Base-by-base conservation (phyloP, 2,329 filamentous ascomycete genomes). In the Venturia oleaginea region DNA sequence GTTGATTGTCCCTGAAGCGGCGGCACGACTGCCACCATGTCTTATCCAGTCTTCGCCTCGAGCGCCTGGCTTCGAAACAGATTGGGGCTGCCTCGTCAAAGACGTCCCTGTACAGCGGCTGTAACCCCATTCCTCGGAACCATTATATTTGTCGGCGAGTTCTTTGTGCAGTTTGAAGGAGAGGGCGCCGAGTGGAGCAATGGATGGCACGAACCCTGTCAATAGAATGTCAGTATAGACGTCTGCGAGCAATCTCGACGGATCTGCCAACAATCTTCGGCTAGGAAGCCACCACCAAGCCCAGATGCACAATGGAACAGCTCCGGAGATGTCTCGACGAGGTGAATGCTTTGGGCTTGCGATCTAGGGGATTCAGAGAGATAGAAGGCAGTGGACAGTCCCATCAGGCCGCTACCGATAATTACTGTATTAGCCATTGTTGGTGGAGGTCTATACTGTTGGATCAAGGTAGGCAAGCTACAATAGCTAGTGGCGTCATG, bases 241-340 rank as follows among this genome's bases (percentile, higher is more conserved):
- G 51, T 34, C 24, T 34, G 4, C 19, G 22, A n/a, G 51, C 8
- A 32, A 3, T 32, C 24, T 57, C 27, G 19, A 57, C 10, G 30
- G 27, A n/a, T 57, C 7, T 19, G 27, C 51, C 27, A 71, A 78
- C 89, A 92, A 72, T 92, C 87, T 42, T 79, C 80, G 0, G 89
- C 89, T 10, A 92, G 71, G 70, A 92, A 93, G 0, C 90, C 89
- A 22, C 82, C 90, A 0, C 88, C 88, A 68, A 84, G 86, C 1
- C 90, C 89, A 1, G 88, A 92, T 0, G 90, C 89, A 37, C 86
- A 90, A 13, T 84, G 81, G 74, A 92, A 91, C 38, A 92, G 80
- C 67, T 84, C 72, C 0, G 79, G 73, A 5, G 82, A 82, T 6
- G 82, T 77, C 69, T 87, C 85, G 48, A 88, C 67, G 24, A 88